Conservation (phyloP, 2,329 filamentous ascomycete species). For the Daldinia sp. region DNA sequence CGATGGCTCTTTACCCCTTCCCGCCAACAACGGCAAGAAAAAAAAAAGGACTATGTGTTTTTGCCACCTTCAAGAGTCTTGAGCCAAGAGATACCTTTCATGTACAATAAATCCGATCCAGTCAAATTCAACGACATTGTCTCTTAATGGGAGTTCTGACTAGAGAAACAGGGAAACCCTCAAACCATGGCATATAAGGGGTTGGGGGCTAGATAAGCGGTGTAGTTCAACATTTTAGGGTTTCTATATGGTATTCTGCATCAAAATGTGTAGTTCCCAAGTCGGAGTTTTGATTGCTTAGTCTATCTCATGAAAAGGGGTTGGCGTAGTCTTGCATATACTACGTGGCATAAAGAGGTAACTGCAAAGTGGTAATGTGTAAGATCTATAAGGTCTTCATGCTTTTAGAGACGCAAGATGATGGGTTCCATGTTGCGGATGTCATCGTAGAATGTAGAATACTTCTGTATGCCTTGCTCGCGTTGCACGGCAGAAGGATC, state of each 20-base stretch:
- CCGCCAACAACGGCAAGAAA: not conserved
- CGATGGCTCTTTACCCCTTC: not conserved
- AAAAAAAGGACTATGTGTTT: not conserved
- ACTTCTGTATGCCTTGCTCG: conserved; percentile 1
- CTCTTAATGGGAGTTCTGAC: not conserved
- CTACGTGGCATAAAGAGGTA: conserved; percentile 31
- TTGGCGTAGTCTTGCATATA: conserved; percentile 31
- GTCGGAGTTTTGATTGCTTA: conserved; percentile 15
- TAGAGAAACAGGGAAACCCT: conserved; percentile 27
- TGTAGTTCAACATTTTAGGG: conserved; percentile 30
- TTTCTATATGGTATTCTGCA: conserved; percentile 26
- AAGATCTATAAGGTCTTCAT: conserved; percentile 16
- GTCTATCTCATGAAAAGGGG: conserved; percentile 22
- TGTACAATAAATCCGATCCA: conserved; percentile 10
- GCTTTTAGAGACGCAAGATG: conserved; percentile 10
- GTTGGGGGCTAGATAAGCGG: conserved; percentile 40
- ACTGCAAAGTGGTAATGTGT: conserved; percentile 7
- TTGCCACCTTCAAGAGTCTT: conserved; percentile 2
- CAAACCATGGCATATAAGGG: conserved; percentile 18
- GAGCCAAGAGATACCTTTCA: not conserved
- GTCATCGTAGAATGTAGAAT: conserved; percentile 11
- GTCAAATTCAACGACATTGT: conserved; percentile 6
- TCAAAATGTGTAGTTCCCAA: conserved; percentile 16
- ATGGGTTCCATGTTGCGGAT: conserved; percentile 15
- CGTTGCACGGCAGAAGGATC: conserved; percentile 41